Conservation (phyloP, 768 basidiomycete genomes). For the Rickenella mellea region DNA sequence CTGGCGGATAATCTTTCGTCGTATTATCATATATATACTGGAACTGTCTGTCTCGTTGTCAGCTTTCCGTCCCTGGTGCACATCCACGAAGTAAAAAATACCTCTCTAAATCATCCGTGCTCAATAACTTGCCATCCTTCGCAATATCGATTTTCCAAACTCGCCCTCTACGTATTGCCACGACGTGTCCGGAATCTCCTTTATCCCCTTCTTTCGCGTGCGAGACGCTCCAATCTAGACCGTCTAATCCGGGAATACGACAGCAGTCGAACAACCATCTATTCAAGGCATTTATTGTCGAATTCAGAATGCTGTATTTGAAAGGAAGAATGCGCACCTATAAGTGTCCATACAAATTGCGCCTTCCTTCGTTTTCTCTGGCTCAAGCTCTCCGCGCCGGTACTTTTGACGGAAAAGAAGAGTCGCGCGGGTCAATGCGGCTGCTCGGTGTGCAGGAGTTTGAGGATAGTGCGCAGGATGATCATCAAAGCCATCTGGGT, state of each 20-base stretch:
- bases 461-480: constrained; percentile 54
- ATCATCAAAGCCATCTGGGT: constrained; percentile 76
- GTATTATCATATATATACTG: constrained; percentile 64
- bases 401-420: constrained; percentile 67
- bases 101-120: constrained; percentile 58
- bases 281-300: constrained; percentile 2
- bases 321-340: constrained; percentile 31
- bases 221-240: constrained; percentile 69
- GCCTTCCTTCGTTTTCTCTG: constrained; percentile 59
- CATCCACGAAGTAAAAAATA: constrained; percentile 20
- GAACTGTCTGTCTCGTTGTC: constrained; percentile 48
- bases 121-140: constrained; percentile 44
- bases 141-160: constrained; percentile 72
- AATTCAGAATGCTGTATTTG: background rate
- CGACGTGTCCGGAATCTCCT: constrained; percentile 66
- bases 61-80: constrained; percentile 2
- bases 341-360: constrained; percentile 84
- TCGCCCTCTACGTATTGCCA: constrained; percentile 79
- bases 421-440: constrained; percentile 56
- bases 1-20: constrained; percentile 50
- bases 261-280: constrained; percentile 94
- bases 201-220: constrained; percentile 48
- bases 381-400: constrained; percentile 53
- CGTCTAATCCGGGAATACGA: constrained; percentile 64
- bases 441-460: constrained; percentile 56